Conservation (phyloP, 2,329 filamentous ascomycete genomes). For the Hirsutella minnesotensis region DNA sequence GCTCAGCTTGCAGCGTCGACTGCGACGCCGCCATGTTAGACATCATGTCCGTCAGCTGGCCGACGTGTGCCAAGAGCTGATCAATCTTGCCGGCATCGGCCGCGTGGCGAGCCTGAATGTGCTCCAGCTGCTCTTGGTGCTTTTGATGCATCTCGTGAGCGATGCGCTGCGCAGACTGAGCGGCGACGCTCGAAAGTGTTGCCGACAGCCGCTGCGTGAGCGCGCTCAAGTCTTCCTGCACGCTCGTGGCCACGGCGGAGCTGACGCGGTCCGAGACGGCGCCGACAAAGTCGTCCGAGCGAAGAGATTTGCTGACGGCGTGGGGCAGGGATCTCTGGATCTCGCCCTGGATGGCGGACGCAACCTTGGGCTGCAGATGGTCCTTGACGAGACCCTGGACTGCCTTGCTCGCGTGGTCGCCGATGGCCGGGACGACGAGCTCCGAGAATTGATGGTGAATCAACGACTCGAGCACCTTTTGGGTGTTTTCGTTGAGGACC, state of each 20-base stretch:
- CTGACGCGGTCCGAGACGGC: conserved; percentile 58
- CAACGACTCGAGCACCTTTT: conserved; percentile 64
- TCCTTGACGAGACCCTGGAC: conserved; percentile 61
- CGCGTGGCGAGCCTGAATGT: conserved; percentile 36
- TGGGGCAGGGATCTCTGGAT: conserved; percentile 60
- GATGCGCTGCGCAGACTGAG: conserved; percentile 55
- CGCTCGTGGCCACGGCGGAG: conserved; percentile 50
- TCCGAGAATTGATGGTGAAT: conserved; percentile 65
- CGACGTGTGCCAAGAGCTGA: conserved; percentile 56
- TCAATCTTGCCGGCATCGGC: conserved; percentile 55
- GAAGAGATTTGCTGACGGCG: conserved; percentile 40
- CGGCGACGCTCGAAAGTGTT: conserved; percentile 51
- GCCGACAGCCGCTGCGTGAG: conserved; percentile 55
- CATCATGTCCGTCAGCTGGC: conserved; percentile 55
- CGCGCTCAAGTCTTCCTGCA: conserved; percentile 58
- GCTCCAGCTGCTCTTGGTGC: conserved; percentile 37
- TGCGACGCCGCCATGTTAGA: conserved; percentile 59
- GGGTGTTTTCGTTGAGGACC: conserved; percentile 50
- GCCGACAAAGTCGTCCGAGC: conserved; percentile 62
- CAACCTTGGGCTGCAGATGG: conserved; percentile 54
- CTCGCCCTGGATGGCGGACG: conserved; percentile 58
- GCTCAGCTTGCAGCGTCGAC: conserved; percentile 53
- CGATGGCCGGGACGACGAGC: conserved; percentile 63
- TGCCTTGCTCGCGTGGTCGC: conserved; percentile 52
- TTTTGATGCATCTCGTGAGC: conserved; percentile 57